Evolutionary conservation across 208 protist genomes (phyloP).

Genomic region (Porcisia deanei): DNA sequence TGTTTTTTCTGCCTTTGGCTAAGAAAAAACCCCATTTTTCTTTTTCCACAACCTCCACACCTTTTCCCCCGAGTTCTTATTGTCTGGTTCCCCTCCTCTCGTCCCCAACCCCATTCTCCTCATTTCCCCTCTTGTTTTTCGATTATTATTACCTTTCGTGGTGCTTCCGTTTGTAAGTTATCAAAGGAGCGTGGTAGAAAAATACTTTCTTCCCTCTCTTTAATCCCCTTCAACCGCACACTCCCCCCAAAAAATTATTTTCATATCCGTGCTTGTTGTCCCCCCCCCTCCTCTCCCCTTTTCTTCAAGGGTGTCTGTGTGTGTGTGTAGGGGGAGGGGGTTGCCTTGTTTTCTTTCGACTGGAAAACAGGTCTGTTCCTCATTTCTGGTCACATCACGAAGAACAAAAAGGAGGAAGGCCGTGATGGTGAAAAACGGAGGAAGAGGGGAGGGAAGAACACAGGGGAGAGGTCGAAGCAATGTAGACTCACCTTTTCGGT

Average conservation of each 20-base stretch:
- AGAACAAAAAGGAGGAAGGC: neutral
- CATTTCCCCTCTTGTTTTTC: neutral
- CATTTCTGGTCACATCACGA: neutral
- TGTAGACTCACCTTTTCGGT: neutral
- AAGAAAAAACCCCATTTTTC: too few relatives aligned
- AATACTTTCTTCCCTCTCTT: neutral
- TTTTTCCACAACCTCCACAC: too few relatives aligned
- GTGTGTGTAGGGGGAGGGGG: too few relatives aligned
- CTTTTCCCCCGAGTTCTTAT: too few relatives aligned
- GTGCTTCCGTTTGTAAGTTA: neutral
- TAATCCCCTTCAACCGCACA: too few relatives aligned
- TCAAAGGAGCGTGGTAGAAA: neutral
- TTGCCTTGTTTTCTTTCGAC: too few relatives aligned
- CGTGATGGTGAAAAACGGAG: neutral
- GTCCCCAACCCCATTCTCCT: neutral
- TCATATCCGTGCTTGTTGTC: neutral
- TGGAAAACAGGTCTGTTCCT: too few relatives aligned
- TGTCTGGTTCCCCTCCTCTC: too few relatives aligned
- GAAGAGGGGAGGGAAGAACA: neutral
- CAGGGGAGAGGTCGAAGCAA: neutral
- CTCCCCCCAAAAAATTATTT: neutral
- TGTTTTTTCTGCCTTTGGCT: too few relatives aligned
- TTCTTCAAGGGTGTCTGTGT: slow-evolving; percentile 5
- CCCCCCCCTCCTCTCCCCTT: neutral
- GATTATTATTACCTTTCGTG: neutral